phyloP scores from a whole-genome alignment of 2,329 filamentous ascomycete species.

The Colletotrichum destructivum region DNA sequence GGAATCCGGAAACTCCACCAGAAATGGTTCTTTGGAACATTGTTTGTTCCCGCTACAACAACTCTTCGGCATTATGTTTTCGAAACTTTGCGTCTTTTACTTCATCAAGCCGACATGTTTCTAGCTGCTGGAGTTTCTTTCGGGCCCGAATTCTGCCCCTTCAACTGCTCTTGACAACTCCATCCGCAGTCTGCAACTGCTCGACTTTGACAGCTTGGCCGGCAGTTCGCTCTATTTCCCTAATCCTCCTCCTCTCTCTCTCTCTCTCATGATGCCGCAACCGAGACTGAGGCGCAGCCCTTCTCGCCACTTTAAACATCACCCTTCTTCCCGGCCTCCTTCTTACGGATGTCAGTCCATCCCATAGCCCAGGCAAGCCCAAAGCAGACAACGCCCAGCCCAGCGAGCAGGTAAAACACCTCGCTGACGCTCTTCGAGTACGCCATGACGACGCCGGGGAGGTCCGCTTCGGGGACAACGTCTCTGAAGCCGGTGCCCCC shows the following conservation, averaged over 20 bases:
- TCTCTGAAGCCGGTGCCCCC: slow-evolving; percentile 58
- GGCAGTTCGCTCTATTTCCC: too few relatives aligned
- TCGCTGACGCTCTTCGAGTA: slow-evolving; percentile 55
- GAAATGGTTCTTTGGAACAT: too few relatives aligned
- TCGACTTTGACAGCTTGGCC: too few relatives aligned
- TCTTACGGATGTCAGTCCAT: slow-evolving; percentile 61
- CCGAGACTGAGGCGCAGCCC: not conserved
- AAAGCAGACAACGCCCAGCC: slow-evolving; percentile 50
- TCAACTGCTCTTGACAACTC: too few relatives aligned
- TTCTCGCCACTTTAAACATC: not conserved
- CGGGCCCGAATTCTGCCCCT: too few relatives aligned
- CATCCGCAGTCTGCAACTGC: too few relatives aligned
- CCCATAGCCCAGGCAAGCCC: slow-evolving; percentile 60
- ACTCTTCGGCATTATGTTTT: too few relatives aligned
- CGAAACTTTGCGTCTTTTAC: too few relatives aligned
- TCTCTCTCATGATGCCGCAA: not conserved
- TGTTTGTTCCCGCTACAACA: not conserved
- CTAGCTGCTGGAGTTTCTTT: too few relatives aligned
- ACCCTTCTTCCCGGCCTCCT: slow-evolving; percentile 38
- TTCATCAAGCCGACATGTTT: too few relatives aligned
- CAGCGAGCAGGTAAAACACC: slow-evolving; percentile 51
- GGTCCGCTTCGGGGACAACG: slow-evolving; percentile 49
- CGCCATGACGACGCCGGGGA: slow-evolving; percentile 56
- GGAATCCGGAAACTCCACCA: not conserved
- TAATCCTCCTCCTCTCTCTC: too few relatives aligned